Conservation (phyloP, 2,329 filamentous ascomycete genomes). For the Podosphaera leucotricha region DNA sequence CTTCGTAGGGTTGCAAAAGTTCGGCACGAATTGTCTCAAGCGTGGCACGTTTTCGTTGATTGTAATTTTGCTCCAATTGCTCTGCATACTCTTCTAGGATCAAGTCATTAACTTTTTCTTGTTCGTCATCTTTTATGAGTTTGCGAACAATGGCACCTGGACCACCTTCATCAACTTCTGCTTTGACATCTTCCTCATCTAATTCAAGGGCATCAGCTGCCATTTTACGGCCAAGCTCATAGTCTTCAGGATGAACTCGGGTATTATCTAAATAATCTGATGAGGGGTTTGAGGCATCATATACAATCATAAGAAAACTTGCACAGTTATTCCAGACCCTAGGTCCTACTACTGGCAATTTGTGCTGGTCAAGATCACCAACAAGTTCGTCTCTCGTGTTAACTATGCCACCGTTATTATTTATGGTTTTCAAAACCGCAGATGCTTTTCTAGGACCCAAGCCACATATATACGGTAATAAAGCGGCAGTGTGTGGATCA, state of each 20-base stretch:
- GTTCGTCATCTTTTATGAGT: constrained; percentile 81
- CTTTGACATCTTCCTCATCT: constrained; percentile 94
- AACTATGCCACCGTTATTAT: constrained; percentile 70
- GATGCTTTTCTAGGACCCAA: constrained; percentile 81
- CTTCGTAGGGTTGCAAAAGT: constrained; percentile 79
- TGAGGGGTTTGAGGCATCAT: constrained; percentile 55
- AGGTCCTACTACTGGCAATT: constrained; percentile 58
- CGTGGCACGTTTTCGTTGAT: constrained; percentile 83
- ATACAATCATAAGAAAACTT: constrained; percentile 80
- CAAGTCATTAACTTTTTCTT: constrained; percentile 87
- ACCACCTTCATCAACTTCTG: constrained; percentile 75
- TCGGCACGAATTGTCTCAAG: constrained; percentile 91
- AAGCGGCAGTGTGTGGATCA: constrained; percentile 60
- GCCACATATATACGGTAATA: constrained; percentile 77
- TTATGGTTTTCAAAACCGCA: constrained; percentile 68
- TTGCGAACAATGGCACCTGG: constrained; percentile 78
- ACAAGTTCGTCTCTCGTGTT: constrained; percentile 70
- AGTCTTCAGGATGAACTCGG: constrained; percentile 92
- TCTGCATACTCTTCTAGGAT: constrained; percentile 94
- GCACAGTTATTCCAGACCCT: constrained; percentile 93
- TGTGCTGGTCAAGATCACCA: constrained; percentile 61
- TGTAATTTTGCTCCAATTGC: constrained; percentile 79
- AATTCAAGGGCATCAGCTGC: constrained; percentile 88
- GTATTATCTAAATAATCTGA: constrained; percentile 93
- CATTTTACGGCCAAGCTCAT: constrained; percentile 95